These are phyloP conservation scores for Talaromyces rugulosus DNA, from an alignment of 2,329 filamentous ascomycete species.

Conservation along the genomic window DNA sequence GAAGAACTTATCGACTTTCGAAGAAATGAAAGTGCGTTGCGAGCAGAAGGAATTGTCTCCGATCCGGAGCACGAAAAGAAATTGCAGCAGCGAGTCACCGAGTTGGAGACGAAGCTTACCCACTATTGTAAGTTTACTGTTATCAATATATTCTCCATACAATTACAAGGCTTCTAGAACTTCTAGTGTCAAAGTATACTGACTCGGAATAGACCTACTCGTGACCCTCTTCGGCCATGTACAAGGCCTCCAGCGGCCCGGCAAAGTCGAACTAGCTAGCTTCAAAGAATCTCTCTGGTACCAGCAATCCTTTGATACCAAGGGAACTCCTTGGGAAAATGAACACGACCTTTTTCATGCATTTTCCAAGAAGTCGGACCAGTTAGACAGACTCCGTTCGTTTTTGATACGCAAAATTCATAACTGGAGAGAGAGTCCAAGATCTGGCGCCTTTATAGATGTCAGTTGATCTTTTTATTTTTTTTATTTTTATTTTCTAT, in stretches of 20 bases:
- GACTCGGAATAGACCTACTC: background rate
- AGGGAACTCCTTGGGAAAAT: background rate
- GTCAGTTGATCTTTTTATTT: background rate
- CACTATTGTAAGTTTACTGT: background rate
- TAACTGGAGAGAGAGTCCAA: background rate
- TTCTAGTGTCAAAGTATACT: background rate
- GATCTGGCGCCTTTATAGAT: background rate
- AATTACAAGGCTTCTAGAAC: background rate
- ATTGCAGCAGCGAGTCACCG: background rate
- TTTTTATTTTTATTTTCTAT: background rate
- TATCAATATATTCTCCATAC: background rate
- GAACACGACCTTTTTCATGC: background rate
- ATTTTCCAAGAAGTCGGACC: background rate
- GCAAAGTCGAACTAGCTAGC: background rate
- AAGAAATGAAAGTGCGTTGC: background rate
- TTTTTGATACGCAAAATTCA: background rate
- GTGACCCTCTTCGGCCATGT: background rate
- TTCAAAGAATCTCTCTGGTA: background rate
- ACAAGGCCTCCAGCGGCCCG: background rate
- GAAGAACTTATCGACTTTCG: background rate
- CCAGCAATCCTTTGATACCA: background rate
- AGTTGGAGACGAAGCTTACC: background rate
- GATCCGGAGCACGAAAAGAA: background rate
- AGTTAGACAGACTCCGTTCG: background rate
- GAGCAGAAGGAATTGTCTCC: background rate